Percentiles rank a stretch among this genome's conserved stretches.
Evolutionary conservation across 129 eudicot species (phyloP).

Genomic region (Artemisia annua): DNA sequence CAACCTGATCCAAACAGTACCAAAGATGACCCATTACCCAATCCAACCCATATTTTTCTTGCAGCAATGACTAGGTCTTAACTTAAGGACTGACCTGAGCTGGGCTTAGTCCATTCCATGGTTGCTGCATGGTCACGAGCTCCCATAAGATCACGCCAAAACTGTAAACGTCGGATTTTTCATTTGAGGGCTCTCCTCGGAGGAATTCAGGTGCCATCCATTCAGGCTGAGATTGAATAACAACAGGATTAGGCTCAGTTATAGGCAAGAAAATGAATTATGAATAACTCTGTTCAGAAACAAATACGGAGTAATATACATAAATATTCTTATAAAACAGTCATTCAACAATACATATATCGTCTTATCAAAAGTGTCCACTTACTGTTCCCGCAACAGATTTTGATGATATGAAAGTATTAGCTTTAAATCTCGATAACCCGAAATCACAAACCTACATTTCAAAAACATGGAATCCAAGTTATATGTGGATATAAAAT

Average conservation of each 20-base stretch:
- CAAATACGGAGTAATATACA: too few species aligned
- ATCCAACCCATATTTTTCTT: background rate
- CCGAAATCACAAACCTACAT: conserved; percentile 98
- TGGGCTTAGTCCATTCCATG: conserved; percentile 95
- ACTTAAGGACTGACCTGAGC: conserved; percentile 70
- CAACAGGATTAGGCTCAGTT: conserved; percentile 31
- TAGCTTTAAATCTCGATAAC: conserved; percentile 86
- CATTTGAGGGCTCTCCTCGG: conserved; percentile 92
- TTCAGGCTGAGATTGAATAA: conserved; percentile 72
- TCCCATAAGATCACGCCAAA: conserved; percentile 99
- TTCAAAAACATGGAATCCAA: background rate
- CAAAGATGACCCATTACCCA: background rate
- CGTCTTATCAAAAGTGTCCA: background rate
- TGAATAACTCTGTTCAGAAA: too few species aligned
- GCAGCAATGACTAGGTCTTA: background rate
- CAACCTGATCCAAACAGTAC: background rate
- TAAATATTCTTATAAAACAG: too few species aligned
- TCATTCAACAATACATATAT: too few species aligned
- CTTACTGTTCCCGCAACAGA: conserved; percentile 98
- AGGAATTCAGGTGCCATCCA: conserved; percentile 99
- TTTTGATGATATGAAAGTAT: conserved; percentile 91
- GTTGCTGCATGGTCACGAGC: conserved; percentile 93
- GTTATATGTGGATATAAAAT: background rate
- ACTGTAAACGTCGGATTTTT: conserved; percentile 92
- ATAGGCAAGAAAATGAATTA: background rate